Percentiles rank a stretch among this genome's conserved stretches.
Conservation (phyloP, 108 stramenopile genomes). For the Skeletonema menzelii region DNA sequence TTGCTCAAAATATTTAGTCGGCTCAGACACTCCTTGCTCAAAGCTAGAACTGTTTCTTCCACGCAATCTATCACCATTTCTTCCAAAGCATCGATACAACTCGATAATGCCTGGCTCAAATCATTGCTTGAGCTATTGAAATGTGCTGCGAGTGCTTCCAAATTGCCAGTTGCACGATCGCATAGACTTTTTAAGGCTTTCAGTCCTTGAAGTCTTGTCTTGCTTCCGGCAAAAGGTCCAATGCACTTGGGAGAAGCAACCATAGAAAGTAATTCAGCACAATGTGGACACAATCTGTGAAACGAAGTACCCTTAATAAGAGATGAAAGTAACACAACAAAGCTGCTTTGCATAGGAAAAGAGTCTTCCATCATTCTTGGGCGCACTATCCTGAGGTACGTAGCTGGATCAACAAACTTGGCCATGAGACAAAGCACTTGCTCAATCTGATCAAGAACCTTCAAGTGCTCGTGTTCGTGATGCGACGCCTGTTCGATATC, state of each 20-base stretch:
- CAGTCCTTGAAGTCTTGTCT: background rate
- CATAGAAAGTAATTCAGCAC: slow-evolving; percentile 17
- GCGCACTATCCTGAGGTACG: slow-evolving; percentile 23
- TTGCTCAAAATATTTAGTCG: background rate
- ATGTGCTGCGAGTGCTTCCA: background rate
- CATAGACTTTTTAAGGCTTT: background rate
- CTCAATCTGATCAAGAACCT: slow-evolving; percentile 11
- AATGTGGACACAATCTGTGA: slow-evolving; percentile 25
- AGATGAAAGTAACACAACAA: slow-evolving; percentile 23
- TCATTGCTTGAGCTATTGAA: background rate
- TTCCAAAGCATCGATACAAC: background rate
- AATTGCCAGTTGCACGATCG: background rate
- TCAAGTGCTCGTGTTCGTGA: background rate
- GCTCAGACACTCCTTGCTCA: background rate
- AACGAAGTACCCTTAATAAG: slow-evolving; percentile 33
- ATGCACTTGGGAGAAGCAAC: slow-evolving; percentile 27
- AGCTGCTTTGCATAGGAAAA: slow-evolving; percentile 20
- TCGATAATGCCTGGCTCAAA: background rate
- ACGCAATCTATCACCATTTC: background rate
- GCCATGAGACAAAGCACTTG: slow-evolving; percentile 34
- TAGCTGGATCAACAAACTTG: slow-evolving; percentile 41
- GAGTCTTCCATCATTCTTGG: slow-evolving; percentile 33
- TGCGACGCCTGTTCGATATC: slow-evolving; percentile 7
- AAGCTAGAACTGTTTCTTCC: background rate
- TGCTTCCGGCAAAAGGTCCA: slow-evolving; percentile 32